Base-by-base conservation (phyloP, 2,329 filamentous ascomycete species). In the Ploettnerulaceae sp. region DNA sequence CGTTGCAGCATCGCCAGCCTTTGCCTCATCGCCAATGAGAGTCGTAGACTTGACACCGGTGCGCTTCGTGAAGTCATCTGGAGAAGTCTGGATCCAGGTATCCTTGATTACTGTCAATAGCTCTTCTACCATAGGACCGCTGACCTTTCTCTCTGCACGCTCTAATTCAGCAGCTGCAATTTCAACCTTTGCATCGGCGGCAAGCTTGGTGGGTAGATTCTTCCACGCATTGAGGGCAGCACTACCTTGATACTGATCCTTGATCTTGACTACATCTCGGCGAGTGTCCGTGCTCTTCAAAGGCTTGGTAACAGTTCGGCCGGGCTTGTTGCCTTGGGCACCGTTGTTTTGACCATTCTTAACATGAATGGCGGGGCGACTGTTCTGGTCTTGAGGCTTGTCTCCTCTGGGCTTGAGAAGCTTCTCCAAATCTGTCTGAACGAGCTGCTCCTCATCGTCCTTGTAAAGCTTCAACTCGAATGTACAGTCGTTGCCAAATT, bases 351-450 rank as follows among this genome's bases (percentile, higher is more conserved):
- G n/a, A n/a, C n/a, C n/a, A n/a, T n/a, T n/a, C n/a, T n/a, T n/a
- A n/a, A n/a, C n/a, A n/a, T n/a, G n/a, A n/a, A n/a, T n/a, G n/a
- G n/a, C n/a, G n/a, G n/a, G n/a, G n/a, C n/a, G n/a, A n/a, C n/a
- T n/a, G n/a, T n/a, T n/a, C n/a, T n/a, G 26, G 14, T 29, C 26
- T 29, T n/a, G 11, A 3, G 26, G 26, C 26, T 29, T 29, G 11
- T 4, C 9, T 11, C 14, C 26, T 29, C 26, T 29, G 3, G 31
- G 5, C 31, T 33, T 18, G 29, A 34, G 29, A 20, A 11, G 31
- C 38, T 56, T 59, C 57, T 96, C 87, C 47, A 93, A 61, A 65
- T 98, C 93, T 0, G 93, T 98, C 50, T 85, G 79, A 3, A 95
- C 84, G 68, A 97, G 82, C 68, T 97, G 90, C 68, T 94, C 82